Evolutionary conservation across 2,329 filamentous ascomycete species (phyloP).

Genomic region (Drechslerella dactyloides): DNA sequence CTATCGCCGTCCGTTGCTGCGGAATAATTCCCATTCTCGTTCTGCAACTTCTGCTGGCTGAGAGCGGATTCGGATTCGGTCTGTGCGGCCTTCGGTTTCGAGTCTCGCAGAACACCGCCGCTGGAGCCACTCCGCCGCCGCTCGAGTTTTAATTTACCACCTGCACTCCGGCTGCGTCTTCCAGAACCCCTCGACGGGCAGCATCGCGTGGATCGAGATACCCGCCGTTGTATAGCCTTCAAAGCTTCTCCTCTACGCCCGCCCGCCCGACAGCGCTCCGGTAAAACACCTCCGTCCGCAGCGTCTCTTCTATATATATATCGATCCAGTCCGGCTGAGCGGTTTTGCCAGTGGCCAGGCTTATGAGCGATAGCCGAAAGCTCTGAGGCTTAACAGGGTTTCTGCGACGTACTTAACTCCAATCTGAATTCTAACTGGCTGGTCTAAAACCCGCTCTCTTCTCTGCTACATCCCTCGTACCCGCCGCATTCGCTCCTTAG

Average conservation of each 20-base stretch:
- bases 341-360: not conserved
- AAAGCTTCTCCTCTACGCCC: not conserved
- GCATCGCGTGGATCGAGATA: not conserved
- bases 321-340: not conserved
- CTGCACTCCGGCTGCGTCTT: not conserved
- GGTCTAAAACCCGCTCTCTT: not conserved
- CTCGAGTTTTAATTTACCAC: not conserved
- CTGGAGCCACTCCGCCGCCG: conserved; percentile 16
- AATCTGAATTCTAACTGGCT: conserved; percentile 5
- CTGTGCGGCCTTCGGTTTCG: conserved; percentile 5
- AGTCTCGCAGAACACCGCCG: not conserved
- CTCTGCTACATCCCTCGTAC: not conserved
- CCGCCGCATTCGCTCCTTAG: not conserved
- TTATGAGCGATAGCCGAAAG: not conserved
- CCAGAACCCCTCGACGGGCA: not conserved
- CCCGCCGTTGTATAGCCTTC: not conserved
- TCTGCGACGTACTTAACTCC: not conserved
- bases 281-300: not conserved
- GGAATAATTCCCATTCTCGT: conserved; percentile 1
- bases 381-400: conserved; percentile 1
- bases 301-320: not conserved
- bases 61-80: conserved; percentile 20
- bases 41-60: conserved; percentile 17
- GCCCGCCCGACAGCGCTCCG: not conserved
- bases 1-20: not conserved